Percentiles rank a stretch among this genome's conserved stretches.
phyloP scores from a whole-genome alignment of 345 rosid species.

The Odontarrhena argentea region DNA sequence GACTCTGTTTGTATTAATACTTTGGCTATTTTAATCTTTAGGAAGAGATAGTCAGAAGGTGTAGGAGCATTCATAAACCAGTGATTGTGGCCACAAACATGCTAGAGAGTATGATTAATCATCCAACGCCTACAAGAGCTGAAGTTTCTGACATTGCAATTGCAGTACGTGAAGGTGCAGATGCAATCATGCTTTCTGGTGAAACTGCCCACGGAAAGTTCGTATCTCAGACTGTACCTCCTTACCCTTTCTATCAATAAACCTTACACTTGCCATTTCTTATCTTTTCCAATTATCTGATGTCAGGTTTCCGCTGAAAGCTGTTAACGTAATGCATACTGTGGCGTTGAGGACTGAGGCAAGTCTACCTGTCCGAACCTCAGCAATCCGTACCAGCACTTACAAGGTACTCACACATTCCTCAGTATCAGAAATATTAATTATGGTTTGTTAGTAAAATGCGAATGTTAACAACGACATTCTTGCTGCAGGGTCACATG shows the following conservation, averaged over 20 bases:
- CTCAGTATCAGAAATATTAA: background rate
- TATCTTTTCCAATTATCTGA: background rate
- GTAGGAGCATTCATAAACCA: constrained; percentile 82
- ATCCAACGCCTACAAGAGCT: constrained; percentile 98
- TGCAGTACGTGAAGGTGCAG: constrained; percentile 95
- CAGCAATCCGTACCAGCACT: constrained; percentile 52
- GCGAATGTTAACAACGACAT: constrained; percentile 1
- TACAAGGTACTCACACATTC: constrained; percentile 56
- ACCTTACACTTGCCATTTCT: constrained; percentile 9
- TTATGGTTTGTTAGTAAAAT: constrained; percentile 1
- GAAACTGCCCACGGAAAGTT: constrained; percentile 99
- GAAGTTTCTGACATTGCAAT: constrained; percentile 97
- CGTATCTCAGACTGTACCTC: constrained; percentile 32
- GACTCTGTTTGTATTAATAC: constrained; percentile 14
- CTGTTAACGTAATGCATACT: constrained; percentile 93
- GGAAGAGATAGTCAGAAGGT: constrained; percentile 93
- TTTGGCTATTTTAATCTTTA: constrained; percentile 34
- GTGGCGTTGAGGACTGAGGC: constrained; percentile 90
- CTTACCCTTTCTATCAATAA: background rate
- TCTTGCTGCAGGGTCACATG: constrained; percentile 74
- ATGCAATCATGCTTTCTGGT: constrained; percentile 98
- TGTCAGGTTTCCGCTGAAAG: constrained; percentile 82
- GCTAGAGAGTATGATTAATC: constrained; percentile 97
- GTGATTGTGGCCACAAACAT: constrained; percentile 97
- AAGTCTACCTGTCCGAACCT: constrained; percentile 63